Conservation (phyloP, 169 alveolate genomes). For the Plasmodium gonderi region DNA sequence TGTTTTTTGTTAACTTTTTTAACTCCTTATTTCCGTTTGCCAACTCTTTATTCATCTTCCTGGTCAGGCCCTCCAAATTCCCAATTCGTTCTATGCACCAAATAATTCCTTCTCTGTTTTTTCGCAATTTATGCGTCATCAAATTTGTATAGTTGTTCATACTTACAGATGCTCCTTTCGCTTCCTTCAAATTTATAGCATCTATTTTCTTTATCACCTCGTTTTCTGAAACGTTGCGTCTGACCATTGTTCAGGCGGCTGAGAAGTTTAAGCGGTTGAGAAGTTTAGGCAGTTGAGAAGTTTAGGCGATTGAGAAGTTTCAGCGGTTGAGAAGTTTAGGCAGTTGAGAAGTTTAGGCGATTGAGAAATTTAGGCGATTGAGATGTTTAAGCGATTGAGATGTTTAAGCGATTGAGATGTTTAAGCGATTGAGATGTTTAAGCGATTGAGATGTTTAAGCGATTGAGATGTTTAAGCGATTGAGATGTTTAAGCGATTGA, state of each 20-base stretch:
- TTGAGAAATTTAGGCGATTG: too few relatives aligned
- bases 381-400: too few relatives aligned
- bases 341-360: too few relatives aligned
- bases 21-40: slow-evolving; percentile 45
- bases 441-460: too few relatives aligned
- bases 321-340: too few relatives aligned
- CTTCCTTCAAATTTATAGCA: slow-evolving; percentile 49
- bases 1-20: slow-evolving; percentile 42
- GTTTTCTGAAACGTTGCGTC: slow-evolving; percentile 22
- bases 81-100: slow-evolving; percentile 20
- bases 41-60: slow-evolving; percentile 32
- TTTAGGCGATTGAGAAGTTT: too few relatives aligned
- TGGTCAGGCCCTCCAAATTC: slow-evolving; percentile 6
- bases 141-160: slow-evolving; percentile 53
- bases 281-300: too few relatives aligned
- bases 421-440: too few relatives aligned
- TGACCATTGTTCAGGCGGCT: background rate
- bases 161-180: slow-evolving; percentile 15
- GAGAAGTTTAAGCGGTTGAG: background rate
- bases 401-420: too few relatives aligned
- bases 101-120: slow-evolving; percentile 69
- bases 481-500: too few relatives aligned
- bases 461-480: too few relatives aligned
- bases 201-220: slow-evolving; percentile 51
- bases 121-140: slow-evolving; percentile 29